phyloP scores from a whole-genome alignment of 495 filamentous ascomycete genomes.

The Rostrohypoxylon terebratum region DNA sequence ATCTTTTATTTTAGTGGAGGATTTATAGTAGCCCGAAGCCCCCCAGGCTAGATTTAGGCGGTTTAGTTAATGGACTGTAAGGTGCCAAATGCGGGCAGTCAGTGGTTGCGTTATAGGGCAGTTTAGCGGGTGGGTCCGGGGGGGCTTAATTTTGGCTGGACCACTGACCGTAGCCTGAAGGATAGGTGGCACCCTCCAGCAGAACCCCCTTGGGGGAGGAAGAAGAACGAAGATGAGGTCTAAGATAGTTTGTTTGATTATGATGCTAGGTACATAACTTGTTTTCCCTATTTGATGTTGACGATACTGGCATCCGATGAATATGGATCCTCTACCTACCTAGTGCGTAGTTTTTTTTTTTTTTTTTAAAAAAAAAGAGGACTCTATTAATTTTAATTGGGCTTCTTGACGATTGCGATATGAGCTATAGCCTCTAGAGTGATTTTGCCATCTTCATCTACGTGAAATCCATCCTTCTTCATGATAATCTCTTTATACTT shows the following conservation, averaged over 20 bases:
- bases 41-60: no score
- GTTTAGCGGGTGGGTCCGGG: no score
- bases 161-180: no score
- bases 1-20: no score
- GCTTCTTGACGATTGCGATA: slow-evolving; percentile 2
- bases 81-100: no score
- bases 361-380: no score
- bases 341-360: background rate
- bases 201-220: background rate
- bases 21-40: no score
- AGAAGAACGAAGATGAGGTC: background rate
- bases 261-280: background rate
- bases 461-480: background rate
- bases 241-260: background rate
- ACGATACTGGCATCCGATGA: background rate
- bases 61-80: no score
- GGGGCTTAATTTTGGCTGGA: no score
- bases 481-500: slow-evolving; percentile 4
- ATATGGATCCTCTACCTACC: background rate
- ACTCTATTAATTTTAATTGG: background rate
- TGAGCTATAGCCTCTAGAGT: background rate
- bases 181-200: no score
- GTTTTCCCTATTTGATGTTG: background rate
- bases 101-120: no score
- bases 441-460: background rate